A percentile compares a stretch with the other conserved stretches of the same genome.
Conservation (phyloP, 352 stramenopile genomes). For the Blastocystis sp. region DNA sequence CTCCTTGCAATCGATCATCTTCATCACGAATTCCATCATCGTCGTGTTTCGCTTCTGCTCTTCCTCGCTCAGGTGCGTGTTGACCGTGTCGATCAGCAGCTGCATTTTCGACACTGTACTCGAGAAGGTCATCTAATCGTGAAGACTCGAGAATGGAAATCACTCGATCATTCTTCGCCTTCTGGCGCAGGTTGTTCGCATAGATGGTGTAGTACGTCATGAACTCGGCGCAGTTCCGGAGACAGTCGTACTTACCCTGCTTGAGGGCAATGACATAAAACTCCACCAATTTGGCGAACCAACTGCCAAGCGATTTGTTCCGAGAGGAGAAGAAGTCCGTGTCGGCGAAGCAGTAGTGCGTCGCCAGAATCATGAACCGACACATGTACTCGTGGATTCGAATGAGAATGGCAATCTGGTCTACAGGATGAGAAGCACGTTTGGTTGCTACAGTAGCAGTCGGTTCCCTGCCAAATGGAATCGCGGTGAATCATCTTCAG, state of each 20-base stretch:
- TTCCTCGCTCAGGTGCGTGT: neutral
- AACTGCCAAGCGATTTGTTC: slow-evolving; percentile 34
- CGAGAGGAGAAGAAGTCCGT: slow-evolving; percentile 46
- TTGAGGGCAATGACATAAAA: slow-evolving; percentile 21
- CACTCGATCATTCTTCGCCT: neutral
- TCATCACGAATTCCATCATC: neutral
- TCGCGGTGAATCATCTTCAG: slow-evolving; percentile 66
- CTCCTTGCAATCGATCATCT: slow-evolving; percentile 22
- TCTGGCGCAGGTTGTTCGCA: slow-evolving; percentile 13
- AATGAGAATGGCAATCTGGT: slow-evolving; percentile 21
- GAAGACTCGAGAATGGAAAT: neutral
- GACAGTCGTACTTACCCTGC: slow-evolving; percentile 4
- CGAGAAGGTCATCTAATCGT: slow-evolving; percentile 23
- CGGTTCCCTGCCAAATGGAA: neutral
- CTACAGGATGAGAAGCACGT: neutral
- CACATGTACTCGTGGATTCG: slow-evolving; percentile 61
- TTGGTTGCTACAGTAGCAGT: neutral
- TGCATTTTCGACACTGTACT: slow-evolving; percentile 28
- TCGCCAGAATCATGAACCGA: slow-evolving; percentile 49
- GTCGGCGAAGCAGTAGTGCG: slow-evolving; percentile 41
- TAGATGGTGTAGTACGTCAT: slow-evolving; percentile 44
- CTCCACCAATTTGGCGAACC: slow-evolving; percentile 12
- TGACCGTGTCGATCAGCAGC: neutral
- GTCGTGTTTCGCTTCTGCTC: neutral
- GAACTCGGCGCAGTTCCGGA: slow-evolving; percentile 36